A percentile compares a stretch with the other conserved stretches of the same genome.
Evolutionary conservation across 441 rosid genomes (phyloP).

Genomic region (Corymbia calophylla): DNA sequence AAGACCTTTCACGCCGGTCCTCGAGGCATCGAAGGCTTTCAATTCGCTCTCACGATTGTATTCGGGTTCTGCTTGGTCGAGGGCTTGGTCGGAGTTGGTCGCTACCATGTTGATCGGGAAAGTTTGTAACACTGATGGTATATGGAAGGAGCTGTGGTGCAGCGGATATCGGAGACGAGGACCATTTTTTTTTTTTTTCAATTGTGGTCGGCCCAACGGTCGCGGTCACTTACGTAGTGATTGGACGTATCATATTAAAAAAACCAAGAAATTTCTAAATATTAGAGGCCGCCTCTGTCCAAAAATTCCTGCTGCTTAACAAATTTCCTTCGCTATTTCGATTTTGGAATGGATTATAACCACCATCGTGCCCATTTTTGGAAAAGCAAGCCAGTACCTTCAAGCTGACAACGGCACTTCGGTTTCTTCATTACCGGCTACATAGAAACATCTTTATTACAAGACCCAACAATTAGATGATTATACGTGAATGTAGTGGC

Average conservation of each 20-base stretch:
- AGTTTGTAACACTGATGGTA: not conserved
- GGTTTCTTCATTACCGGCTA: too few relatives aligned
- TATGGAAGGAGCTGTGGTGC: not conserved
- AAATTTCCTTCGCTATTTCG: not conserved
- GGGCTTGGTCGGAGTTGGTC: not conserved
- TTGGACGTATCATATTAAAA: not conserved
- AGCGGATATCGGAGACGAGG: not conserved
- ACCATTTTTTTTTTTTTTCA: not conserved
- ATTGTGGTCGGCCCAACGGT: not conserved
- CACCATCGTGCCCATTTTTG: too few relatives aligned
- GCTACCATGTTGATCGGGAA: not conserved
- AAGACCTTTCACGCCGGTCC: constrained; percentile 37
- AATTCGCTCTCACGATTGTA: constrained; percentile 16
- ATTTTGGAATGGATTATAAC: not conserved
- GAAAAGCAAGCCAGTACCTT: too few relatives aligned
- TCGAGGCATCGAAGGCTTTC: constrained; percentile 29
- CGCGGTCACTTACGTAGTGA: not conserved
- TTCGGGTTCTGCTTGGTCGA: not conserved
- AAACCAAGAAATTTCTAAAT: not conserved
- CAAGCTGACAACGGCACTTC: too few relatives aligned
- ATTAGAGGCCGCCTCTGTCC: not conserved
- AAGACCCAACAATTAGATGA: too few relatives aligned
- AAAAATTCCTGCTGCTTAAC: not conserved
- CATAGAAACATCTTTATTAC: too few relatives aligned
- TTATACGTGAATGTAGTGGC: too few relatives aligned